phyloP scores from a whole-genome alignment of 345 rosid genomes.

The Citropsis articulata region DNA sequence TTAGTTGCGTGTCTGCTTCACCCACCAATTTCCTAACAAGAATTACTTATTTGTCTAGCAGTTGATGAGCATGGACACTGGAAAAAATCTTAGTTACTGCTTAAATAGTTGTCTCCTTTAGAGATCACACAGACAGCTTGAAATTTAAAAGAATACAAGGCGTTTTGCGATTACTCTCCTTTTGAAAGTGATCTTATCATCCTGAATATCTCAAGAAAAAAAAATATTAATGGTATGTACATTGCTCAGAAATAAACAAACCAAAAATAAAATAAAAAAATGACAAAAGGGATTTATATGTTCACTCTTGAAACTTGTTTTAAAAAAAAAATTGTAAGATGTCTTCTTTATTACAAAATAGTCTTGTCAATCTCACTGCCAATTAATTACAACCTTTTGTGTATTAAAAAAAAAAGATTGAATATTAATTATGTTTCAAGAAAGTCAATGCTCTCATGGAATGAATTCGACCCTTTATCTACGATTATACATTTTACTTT shows the following conservation, averaged over 20 bases:
- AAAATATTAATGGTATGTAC: no score
- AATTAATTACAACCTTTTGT: no score
- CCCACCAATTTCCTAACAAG: no score
- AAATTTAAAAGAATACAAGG: slow-evolving; percentile 32
- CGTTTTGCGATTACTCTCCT: slow-evolving; percentile 21
- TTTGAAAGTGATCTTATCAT: background rate
- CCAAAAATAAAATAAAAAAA: no score
- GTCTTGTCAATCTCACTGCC: background rate
- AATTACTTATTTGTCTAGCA: slow-evolving; percentile 23
- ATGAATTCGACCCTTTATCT: background rate
- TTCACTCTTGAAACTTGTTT: no score
- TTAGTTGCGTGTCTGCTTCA: no score
- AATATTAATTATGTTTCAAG: background rate
- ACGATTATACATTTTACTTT: background rate
- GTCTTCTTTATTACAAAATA: background rate
- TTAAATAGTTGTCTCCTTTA: slow-evolving; percentile 15
- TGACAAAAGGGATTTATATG: no score
- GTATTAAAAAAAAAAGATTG: no score
- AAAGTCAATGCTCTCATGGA: background rate
- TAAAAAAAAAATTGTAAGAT: no score
- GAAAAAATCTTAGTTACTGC: slow-evolving; percentile 30
- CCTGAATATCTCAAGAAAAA: no score
- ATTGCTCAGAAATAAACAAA: no score
- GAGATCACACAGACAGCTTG: slow-evolving; percentile 2
- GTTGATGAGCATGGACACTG: slow-evolving; percentile 29